Evolutionary conservation across 176 grass and related monocot genomes (phyloP), one percentile per base, ranked within the genome.

Genomic region (Musa troglodytarum): DNA sequence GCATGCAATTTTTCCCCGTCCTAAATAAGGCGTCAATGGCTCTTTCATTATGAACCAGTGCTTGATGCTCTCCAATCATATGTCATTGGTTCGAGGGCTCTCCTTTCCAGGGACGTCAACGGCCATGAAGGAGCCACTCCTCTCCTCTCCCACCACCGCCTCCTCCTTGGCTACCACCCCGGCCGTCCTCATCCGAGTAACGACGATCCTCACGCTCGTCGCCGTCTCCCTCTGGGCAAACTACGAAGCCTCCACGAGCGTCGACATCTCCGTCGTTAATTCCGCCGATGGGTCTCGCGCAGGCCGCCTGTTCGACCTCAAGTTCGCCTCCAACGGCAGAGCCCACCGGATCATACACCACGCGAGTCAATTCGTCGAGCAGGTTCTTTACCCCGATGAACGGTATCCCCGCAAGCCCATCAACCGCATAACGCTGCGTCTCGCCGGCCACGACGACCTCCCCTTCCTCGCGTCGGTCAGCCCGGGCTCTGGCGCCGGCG

Each of bases 241-340:
- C 53, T 82, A 86, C 55, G 78, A 87, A 69, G 80, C 88, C 0
- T 80, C 73, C 13, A 89, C 79, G 73, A 82, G 90, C 58, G 89
- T 92, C 76, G 69, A 68, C 58, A 72, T 94, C 65, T 71, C 75
- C 68, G 63, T 94, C 55, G 53, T 79, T 19, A 75, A 61, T 54
- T 49, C 34, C 54, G 80, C 49, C 1, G 15, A 66, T 0, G 23
- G 52, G 17, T 73, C 19, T 1, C 28, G 1, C 54, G 49, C 25
- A 1, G 88, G 19, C 55, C 64, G 24, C 1, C 88, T 82, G 17
- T 99, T 94, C 82, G 74, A 89, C 84, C 75, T 93, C 20, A 53
- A 81, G 68, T 89, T 94, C 59, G 88, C 84, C 20, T 78, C 95
- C 78, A 94, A 99, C 22, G 95, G 95, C 64, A 55, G 72, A 53